Evolutionary conservation across 1,284 basidiomycete species (phyloP), one percentile per base, ranked within the genome.

Genomic region (Sparassis latifolia): DNA sequence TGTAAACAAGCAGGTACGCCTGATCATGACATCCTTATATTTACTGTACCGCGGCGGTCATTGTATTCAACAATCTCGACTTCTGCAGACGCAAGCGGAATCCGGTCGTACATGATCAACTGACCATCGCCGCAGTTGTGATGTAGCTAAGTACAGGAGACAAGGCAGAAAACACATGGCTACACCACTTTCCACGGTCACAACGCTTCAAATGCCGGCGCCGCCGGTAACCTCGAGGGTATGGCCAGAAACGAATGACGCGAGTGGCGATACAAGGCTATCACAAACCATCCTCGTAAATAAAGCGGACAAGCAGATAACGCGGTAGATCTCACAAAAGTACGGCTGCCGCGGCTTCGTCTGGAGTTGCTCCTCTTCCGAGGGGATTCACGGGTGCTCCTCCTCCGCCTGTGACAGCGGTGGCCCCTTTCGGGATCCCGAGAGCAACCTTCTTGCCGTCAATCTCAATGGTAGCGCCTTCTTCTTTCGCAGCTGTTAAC

Each of bases 391-490:
- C 2, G 75, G 72, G 47, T 53, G 28, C 72, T 50, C 28, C 62
- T 7, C 58, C 61, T 5, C 63, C 52, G 6, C 53, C 53, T 12
- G 60, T 60, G 4, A 65, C 61, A 10, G 70, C 68, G 42, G 67
- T 64, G 52, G 70, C 69, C 2, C 76, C 74, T 6, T 75, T 74
- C 2, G 89, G 89, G 52, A 91, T 84, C 56, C 90, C 91, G 6
- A 93, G 75, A 5, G 86, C 80, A 54, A 92, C 86, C 65, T 87
- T 84, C 75, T 92, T 88, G 10, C 90, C 91, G 56, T 83, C 80
- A 49, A 93, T 86, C 63, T 86, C 82, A 65, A 93, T 91, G 42
- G 75, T 74, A 45, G 70, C 85, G 42, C 90, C 91, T 1, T 74
- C 76, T 62, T 90, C 90, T 69, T 93, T 92, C 2, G 86, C 78